Evolutionary conservation across 176 grass and related monocot genomes (phyloP).

Genomic region (Oryza rufipogon): DNA sequence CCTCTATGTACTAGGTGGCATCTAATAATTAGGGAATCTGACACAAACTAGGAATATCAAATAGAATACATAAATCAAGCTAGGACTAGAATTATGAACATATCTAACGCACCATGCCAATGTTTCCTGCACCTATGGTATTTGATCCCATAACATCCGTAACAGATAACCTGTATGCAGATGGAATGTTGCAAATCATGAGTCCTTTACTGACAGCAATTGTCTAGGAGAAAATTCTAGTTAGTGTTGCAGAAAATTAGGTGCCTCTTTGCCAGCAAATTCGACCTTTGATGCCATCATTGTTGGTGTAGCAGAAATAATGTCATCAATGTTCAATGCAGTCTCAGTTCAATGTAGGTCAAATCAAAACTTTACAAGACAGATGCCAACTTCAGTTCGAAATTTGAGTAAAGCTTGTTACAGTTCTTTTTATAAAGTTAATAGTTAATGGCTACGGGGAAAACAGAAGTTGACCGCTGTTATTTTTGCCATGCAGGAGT

Average conservation of each 20-base stretch:
- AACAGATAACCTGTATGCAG: too few relatives aligned
- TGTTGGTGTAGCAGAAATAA: too few relatives aligned
- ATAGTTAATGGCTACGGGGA: background rate
- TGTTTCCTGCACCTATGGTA: too few relatives aligned
- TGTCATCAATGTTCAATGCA: background rate
- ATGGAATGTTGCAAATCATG: background rate
- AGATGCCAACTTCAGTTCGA: conserved; percentile 88
- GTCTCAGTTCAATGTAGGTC: conserved; percentile 44
- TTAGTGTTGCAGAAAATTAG: background rate
- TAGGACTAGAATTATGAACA: too few relatives aligned
- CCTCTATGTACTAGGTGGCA: too few relatives aligned
- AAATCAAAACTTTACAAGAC: conserved; percentile 92
- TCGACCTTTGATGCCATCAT: too few relatives aligned
- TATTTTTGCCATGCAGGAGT: conserved; percentile 59
- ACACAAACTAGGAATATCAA: too few relatives aligned
- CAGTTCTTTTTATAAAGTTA: background rate
- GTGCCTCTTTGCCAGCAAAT: too few relatives aligned
- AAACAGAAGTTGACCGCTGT: background rate
- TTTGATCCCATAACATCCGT: too few relatives aligned
- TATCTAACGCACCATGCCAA: too few relatives aligned
- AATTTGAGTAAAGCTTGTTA: conserved; percentile 70
- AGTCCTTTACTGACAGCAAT: background rate
- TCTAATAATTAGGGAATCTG: too few relatives aligned
- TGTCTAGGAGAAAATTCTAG: conserved; percentile 25
- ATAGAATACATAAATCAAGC: too few relatives aligned